These are phyloP conservation scores for Apostasia ramifera DNA, from an alignment of 106 monocot species.

Conservation along the genomic window DNA sequence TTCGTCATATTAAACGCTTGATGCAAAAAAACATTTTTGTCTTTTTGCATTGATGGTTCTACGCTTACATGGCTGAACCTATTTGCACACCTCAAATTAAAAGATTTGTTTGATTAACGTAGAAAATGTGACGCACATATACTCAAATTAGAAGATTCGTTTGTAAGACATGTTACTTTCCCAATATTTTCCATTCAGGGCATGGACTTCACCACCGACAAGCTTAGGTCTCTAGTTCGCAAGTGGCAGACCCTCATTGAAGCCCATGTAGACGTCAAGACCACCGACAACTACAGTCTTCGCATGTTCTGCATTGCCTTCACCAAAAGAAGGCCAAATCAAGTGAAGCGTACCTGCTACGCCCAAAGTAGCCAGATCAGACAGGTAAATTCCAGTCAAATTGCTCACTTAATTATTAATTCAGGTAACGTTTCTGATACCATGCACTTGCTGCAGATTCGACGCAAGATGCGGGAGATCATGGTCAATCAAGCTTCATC, in stretches of 20 bases:
- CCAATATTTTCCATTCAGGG: constrained; percentile 30
- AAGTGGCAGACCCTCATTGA: constrained; percentile 94
- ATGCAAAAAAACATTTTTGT: too few relatives aligned
- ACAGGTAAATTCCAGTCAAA: constrained; percentile 35
- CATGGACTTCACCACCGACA: constrained; percentile 85
- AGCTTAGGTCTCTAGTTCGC: constrained; percentile 72
- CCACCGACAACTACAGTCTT: constrained; percentile 74
- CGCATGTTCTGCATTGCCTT: constrained; percentile 91
- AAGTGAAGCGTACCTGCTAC: constrained; percentile 90
- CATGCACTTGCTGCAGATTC: constrained; percentile 35
- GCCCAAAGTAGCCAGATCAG: constrained; percentile 82
- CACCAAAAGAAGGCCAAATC: constrained; percentile 83
- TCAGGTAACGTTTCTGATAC: neutral
- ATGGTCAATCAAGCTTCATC: constrained; percentile 70
- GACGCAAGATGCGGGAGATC: constrained; percentile 81
- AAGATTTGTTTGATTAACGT: too few relatives aligned
- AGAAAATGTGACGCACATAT: too few relatives aligned
- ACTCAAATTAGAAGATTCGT: too few relatives aligned
- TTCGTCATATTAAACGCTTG: too few relatives aligned
- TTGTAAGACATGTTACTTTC: too few relatives aligned
- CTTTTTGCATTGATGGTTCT: too few relatives aligned
- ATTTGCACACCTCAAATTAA: too few relatives aligned
- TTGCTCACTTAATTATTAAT: neutral
- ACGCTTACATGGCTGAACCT: too few relatives aligned
- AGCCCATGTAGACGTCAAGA: constrained; percentile 95